Evolutionary conservation across 306 rosid species (phyloP), one percentile per base, ranked within the genome.

Genomic region (Albizia julibrissin): DNA sequence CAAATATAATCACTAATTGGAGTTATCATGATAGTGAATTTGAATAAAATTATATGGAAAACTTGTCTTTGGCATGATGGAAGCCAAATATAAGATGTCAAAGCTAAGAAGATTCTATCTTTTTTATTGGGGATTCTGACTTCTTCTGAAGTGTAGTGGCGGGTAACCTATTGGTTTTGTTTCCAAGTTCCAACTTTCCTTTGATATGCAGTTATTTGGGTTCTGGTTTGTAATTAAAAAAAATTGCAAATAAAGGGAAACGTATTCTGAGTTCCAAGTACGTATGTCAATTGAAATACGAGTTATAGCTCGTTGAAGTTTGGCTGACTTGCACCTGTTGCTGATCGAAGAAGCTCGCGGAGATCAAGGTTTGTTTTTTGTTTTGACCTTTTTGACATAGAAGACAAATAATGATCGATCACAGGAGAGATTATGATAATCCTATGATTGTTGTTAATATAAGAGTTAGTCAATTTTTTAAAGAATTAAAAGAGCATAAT

Each of bases 61-160:
- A 75, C 58, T 79, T 75, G 89, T 77, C 67, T 81, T 83, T 40
- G 85, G 76, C 43, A 39, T 56, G 72, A 79, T 87, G 49, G 83
- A 80, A 83, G 74, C 46, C 42, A 77, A 76, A 75, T 71, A 66
- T 82, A 68, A 83, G 85, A 49, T 39, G 79, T 77, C 78, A 77
- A 87, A 86, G 91, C 79, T 85, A 83, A 75, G 87, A 84, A 91
- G 92, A 90, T 93, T 93, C 95, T 91, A 86, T 75, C 90, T 82
- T 87, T 87, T 69, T 27, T 66, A 81, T 75, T 78, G 89, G 85
- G 64, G 88, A 89, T 92, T 68, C 87, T 86, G 83, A 84, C 84
- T 83, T 85, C 83, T 84, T 87, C 83, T 59, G 80, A 79, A 88
- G 87, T 77, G 80, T 79, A 61, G 78, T 84, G 89, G 87, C 88